Evolutionary conservation across 306 rosid genomes (phyloP).

Genomic region (Cucurbita moschata): DNA sequence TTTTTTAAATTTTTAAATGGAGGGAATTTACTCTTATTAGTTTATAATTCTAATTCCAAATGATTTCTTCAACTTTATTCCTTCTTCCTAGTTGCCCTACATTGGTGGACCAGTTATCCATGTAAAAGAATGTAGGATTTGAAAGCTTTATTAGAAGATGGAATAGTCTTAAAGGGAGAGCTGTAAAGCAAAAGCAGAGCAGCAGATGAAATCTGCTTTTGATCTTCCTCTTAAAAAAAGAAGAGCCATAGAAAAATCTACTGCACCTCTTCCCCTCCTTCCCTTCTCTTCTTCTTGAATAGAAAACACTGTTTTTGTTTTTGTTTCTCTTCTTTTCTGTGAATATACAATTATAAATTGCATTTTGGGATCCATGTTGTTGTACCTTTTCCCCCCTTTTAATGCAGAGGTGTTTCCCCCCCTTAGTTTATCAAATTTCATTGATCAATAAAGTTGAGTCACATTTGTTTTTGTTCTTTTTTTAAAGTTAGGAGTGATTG

Average conservation of each 20-base stretch:
- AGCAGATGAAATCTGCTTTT: constrained; percentile 29
- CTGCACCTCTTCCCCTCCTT: background rate
- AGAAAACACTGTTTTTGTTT: constrained; percentile 58
- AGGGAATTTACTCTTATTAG: background rate
- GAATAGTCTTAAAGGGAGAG: constrained; percentile 63
- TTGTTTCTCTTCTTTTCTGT: background rate
- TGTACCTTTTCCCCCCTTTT: background rate
- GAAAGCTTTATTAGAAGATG: constrained; percentile 37
- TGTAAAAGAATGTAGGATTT: constrained; percentile 9
- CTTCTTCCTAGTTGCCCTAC: constrained; percentile 57
- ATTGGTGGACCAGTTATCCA: constrained; percentile 40
- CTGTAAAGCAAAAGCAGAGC: constrained; percentile 52
- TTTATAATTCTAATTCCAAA: background rate
- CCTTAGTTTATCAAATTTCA: background rate
- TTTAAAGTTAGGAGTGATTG: too few species aligned
- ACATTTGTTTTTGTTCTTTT: background rate
- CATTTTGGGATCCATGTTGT: constrained; percentile 1
- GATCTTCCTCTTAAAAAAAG: constrained; percentile 46
- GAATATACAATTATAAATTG: background rate
- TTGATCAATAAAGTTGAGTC: background rate
- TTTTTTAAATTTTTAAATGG: background rate
- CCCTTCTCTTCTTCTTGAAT: constrained; percentile 18
- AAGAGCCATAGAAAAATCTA: constrained; percentile 18
- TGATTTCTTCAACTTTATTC: constrained; percentile 40
- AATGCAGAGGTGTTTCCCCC: background rate